Base-by-base conservation (phyloP, 2,329 filamentous ascomycete genomes). In the Pestalotiopsis sp. region DNA sequence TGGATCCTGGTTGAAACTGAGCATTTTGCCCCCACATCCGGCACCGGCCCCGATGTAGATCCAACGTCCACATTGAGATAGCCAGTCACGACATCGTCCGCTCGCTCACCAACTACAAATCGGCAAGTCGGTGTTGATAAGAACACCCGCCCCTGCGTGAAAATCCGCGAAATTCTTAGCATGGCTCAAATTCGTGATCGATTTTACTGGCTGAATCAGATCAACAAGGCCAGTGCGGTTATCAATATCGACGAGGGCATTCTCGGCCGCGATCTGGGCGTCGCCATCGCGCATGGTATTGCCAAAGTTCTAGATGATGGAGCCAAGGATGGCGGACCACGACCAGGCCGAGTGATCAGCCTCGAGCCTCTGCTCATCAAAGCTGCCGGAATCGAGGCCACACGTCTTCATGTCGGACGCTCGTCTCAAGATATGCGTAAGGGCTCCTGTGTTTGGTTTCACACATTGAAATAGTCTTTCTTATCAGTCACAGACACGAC, bases 381-480 rank as follows among this genome's bases (percentile, higher is more conserved):
- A 17, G 64, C 52, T 25, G 64, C 38, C 20, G 64, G 64, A 11
- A 60, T 66, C 38, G 64, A 66, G 25, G 64, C 38, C 36, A 66
- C 64, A 31, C 64, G 64, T 20, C 56, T 66, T 6, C 64, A 66
- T 31, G 52, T 60, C 6, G 64, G 64, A 7, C 64, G 64, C 12
- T 66, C 64, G 36, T 60, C 52, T 25, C 64, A 66, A 25, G 64
- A 66, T 36, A 66, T 66, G 64, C 64, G 45, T 52, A 52, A 52
- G 45, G 9, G 20, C 17, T n/a, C 17, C 9, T 4, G 11, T 52
- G 7, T 9, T 52, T 52, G 7, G 6, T 17, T 20, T 9, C 45
- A n/a, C 6, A 52, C 17, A 52, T 9, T 20, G 17, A 9, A 20
- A 52, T n/a, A 52, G 17, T n/a, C 14, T 20, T 52, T 52, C 45